phyloP scores from a whole-genome alignment of 805 yeast species.

The Yamadazyma sp. region DNA sequence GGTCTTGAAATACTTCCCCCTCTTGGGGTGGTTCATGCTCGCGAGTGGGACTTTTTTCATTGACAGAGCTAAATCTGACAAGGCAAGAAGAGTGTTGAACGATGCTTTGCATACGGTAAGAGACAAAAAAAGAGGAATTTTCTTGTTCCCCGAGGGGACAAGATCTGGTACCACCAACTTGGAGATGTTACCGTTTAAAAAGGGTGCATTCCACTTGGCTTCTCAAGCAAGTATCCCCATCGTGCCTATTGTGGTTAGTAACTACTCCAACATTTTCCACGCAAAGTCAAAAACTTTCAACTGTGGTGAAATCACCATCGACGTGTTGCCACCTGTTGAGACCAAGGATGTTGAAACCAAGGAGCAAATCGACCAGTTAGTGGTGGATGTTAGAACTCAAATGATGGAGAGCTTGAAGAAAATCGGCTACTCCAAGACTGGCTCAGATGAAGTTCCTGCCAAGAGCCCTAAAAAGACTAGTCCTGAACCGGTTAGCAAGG shows the following conservation, averaged over 20 bases:
- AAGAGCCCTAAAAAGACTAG: not conserved
- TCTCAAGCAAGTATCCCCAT: constrained; percentile 88
- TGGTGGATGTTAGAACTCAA: constrained; percentile 51
- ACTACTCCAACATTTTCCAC: constrained; percentile 73
- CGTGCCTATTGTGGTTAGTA: constrained; percentile 84
- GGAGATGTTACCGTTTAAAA: constrained; percentile 81
- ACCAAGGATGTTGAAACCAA: constrained; percentile 64
- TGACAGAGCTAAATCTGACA: constrained; percentile 74
- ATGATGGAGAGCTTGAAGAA: constrained; percentile 51
- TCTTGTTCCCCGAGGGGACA: constrained; percentile 97
- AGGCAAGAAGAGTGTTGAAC: constrained; percentile 74
- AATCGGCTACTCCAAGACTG: constrained; percentile 36
- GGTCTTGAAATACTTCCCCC: constrained; percentile 78
- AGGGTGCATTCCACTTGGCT: constrained; percentile 98
- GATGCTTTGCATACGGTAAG: constrained; percentile 65
- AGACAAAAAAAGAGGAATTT: constrained; percentile 66
- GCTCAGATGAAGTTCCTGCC: not conserved
- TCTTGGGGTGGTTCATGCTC: constrained; percentile 96
- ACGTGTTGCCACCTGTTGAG: constrained; percentile 77
- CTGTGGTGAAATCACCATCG: constrained; percentile 72
- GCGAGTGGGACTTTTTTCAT: constrained; percentile 88
- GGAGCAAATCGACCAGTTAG: constrained; percentile 66
- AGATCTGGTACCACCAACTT: constrained; percentile 75
- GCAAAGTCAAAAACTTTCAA: constrained; percentile 63
- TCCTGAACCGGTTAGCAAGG: constrained; percentile 6